Conservation (phyloP, 208 protist species). For the Trypanosoma lewisi region DNA sequence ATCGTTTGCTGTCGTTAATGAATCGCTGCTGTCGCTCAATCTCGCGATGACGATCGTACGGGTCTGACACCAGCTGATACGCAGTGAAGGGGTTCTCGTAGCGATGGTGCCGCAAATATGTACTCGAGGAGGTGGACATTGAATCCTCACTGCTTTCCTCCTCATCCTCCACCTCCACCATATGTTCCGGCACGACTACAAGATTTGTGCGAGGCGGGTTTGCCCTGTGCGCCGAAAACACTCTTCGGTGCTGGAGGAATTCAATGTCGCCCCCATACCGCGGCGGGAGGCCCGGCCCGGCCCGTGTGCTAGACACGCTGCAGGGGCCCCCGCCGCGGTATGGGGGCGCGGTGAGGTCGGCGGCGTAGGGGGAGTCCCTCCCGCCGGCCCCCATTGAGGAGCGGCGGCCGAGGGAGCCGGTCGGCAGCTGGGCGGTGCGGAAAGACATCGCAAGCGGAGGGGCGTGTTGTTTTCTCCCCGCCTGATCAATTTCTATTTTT, state of each 20-base stretch:
- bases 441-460: neutral
- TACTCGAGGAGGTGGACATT: slow-evolving; percentile 17
- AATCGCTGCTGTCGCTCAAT: slow-evolving; percentile 62
- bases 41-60: slow-evolving; percentile 68
- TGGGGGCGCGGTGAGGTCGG: slow-evolving; percentile 5
- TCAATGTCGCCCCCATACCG: neutral
- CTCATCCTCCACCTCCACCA: slow-evolving; percentile 1
- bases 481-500: neutral
- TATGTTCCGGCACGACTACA: neutral
- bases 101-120: slow-evolving; percentile 47
- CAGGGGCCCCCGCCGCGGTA: neutral
- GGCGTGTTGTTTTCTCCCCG: neutral
- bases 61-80: slow-evolving; percentile 44
- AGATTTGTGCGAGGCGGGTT: neutral
- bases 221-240: neutral
- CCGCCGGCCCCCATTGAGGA: neutral
- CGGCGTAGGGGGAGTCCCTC: neutral
- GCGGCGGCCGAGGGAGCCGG: neutral
- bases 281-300: neutral
- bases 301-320: neutral
- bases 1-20: slow-evolving; percentile 58
- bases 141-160: neutral
- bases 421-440: neutral
- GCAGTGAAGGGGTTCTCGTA: slow-evolving; percentile 37
- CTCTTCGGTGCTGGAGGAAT: neutral